Evolutionary conservation across 1,284 basidiomycete species (phyloP).

Genomic region (Leccinum fuscescens): DNA sequence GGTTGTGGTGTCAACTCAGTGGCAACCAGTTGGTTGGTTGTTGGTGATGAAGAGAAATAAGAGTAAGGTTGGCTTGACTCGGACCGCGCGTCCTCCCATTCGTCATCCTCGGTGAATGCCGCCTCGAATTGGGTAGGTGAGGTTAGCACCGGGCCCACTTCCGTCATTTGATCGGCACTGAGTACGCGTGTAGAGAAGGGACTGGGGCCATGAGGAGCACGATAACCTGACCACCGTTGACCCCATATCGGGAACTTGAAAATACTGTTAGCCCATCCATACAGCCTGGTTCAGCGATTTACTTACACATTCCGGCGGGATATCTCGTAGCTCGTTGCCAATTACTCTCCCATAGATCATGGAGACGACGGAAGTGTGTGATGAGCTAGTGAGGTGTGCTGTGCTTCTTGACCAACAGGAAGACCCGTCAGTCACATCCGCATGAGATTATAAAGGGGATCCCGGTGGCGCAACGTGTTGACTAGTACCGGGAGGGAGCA

Average conservation of each 20-base stretch:
- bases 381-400: conserved; percentile 10
- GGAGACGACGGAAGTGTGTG: conserved; percentile 14
- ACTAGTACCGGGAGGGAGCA: conserved; percentile 15
- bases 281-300: not conserved
- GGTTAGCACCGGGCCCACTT: conserved; percentile 24
- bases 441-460: conserved; percentile 29
- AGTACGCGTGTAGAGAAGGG: conserved; percentile 28
- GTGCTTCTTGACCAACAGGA: conserved; percentile 20
- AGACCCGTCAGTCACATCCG: conserved; percentile 17
- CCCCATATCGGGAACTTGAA: conserved; percentile 34
- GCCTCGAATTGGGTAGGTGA: conserved; percentile 29
- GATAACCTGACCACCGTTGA: conserved; percentile 30
- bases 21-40: conserved; percentile 4
- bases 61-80: conserved; percentile 15
- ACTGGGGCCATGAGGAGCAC: conserved; percentile 28
- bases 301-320: conserved; percentile 33
- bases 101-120: conserved; percentile 22
- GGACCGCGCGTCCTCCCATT: conserved; percentile 18
- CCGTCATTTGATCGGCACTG: conserved; percentile 21
- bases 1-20: not conserved
- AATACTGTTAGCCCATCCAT: conserved; percentile 16
- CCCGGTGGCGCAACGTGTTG: conserved; percentile 24
- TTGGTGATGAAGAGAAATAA: conserved; percentile 11
- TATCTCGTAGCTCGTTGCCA: conserved; percentile 32
- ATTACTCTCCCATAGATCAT: conserved; percentile 32